These are phyloP conservation scores for Mycogone perniciosa DNA, from an alignment of 2,329 filamentous ascomycete genomes.

Conservation along the genomic window DNA sequence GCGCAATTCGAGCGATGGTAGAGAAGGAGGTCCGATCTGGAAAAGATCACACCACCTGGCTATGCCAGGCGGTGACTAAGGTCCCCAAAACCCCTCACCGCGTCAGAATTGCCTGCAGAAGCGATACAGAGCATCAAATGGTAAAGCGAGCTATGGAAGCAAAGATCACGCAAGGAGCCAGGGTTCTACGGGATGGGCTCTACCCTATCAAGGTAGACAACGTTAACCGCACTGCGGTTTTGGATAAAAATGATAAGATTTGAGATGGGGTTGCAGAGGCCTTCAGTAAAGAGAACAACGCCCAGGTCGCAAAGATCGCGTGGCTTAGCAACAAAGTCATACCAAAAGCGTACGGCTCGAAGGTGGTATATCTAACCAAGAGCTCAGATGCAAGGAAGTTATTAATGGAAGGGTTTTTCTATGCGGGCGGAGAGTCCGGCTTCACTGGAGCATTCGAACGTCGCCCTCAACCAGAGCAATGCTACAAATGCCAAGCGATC, in stretches of 20 bases:
- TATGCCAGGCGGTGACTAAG: background rate
- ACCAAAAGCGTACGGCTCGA: constrained; percentile 21
- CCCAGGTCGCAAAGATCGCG: constrained; percentile 18
- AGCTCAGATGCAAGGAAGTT: constrained; percentile 15
- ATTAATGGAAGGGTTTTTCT: constrained; percentile 19
- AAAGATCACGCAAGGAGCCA: too few species aligned
- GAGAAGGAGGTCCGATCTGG: background rate
- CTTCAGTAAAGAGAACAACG: constrained; percentile 20
- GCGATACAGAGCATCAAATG: background rate
- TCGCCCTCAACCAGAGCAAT: constrained; percentile 20
- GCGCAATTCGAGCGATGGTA: background rate
- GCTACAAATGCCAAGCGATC: constrained; percentile 25
- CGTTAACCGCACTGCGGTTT: constrained; percentile 16
- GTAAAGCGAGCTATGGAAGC: background rate
- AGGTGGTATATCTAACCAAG: constrained; percentile 19
- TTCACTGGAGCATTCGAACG: constrained; percentile 17
- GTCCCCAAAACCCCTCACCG: background rate
- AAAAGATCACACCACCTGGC: background rate
- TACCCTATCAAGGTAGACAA: constrained; percentile 23
- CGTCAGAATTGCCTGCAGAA: background rate
- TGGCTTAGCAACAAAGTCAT: constrained; percentile 20
- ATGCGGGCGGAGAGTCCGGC: constrained; percentile 17
- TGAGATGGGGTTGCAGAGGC: constrained; percentile 12
- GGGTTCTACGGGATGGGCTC: constrained; percentile 7
- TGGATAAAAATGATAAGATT: constrained; percentile 16